Conservation (phyloP, 2,329 filamentous ascomycete species). For the Epichloe bromicola region DNA sequence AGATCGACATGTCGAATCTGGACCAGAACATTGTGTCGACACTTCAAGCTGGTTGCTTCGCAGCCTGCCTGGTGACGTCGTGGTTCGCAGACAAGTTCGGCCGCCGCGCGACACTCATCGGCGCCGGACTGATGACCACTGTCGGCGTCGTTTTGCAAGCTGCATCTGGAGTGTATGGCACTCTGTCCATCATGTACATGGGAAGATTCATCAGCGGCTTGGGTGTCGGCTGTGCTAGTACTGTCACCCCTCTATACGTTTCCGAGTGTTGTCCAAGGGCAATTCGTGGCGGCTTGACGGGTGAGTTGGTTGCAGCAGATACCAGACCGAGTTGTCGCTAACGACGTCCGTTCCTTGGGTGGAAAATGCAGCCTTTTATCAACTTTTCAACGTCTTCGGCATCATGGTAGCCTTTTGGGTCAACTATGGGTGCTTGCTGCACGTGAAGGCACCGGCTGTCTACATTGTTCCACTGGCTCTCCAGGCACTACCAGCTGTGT, state of each 20-base stretch:
- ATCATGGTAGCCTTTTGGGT: constrained; percentile 34
- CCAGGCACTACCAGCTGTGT: constrained; percentile 50
- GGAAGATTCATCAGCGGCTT: constrained; percentile 43
- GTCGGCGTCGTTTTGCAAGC: constrained; percentile 53
- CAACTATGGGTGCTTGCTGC: constrained; percentile 39
- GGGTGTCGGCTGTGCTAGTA: constrained; percentile 37
- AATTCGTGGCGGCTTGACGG: constrained; percentile 36
- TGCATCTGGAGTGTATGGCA: constrained; percentile 37
- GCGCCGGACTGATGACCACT: constrained; percentile 42
- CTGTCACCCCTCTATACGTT: constrained; percentile 30
- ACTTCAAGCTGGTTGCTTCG: constrained; percentile 55
- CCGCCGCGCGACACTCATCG: constrained; percentile 40
- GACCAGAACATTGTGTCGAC: constrained; percentile 58
- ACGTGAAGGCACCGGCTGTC: constrained; percentile 32
- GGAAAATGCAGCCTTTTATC: constrained; percentile 28
- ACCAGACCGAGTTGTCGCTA: neutral
- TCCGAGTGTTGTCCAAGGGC: constrained; percentile 37
- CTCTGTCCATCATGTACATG: constrained; percentile 50
- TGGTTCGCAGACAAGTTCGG: constrained; percentile 43
- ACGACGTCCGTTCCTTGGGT: neutral
- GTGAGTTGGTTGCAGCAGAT: constrained; percentile 11
- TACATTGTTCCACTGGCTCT: constrained; percentile 52
- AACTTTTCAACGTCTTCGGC: constrained; percentile 34
- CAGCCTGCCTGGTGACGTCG: constrained; percentile 44
- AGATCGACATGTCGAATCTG: constrained; percentile 33